Base-by-base conservation (phyloP, 2,329 filamentous ascomycete species). In the Aspergillus pseudoglaucus region DNA sequence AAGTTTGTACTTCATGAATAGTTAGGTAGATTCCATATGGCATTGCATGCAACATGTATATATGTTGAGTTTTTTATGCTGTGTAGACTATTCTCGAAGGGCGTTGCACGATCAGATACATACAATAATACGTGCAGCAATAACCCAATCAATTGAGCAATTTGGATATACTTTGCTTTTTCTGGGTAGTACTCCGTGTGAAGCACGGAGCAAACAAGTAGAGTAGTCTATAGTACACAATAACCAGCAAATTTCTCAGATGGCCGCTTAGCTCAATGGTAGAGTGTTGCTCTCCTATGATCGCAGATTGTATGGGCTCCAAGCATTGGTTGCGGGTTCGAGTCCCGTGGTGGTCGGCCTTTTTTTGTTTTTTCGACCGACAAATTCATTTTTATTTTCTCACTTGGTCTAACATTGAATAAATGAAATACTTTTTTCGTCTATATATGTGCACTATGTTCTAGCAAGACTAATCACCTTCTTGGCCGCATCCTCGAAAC, bases 401-500 rank as follows among this genome's bases (percentile, higher is more conserved):
- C 4, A 8, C 30, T 40, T 33, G 30, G 6, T 18, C 6, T n/a
- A 37, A 7, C 1, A 15, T 37, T 8, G 5, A 18, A 30, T 27
- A 1, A 15, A n/a, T 15, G 14, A n/a, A 8, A 5, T 14, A 6
- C 6, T 8, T 35, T 35, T 4, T 37, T n/a, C 33, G n/a, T n/a
- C 30, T 5, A n/a, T 7, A 7, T 15, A n/a, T 7, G 3, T 37
- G 8, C n/a, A 37, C 14, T 42, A 42, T 18, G 40, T 45, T 2
- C 37, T 18, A 4, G 79, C 77, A 51, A 86, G 64, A 59, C 80
- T 76, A 32, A 87, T 80, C 2, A 80, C 84, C 64, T 85, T 84
- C 47, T 72, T 73, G 1, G 83, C 84, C 0, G 87, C 87, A 63
- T 86, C 82, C 52, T 87, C 83, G 62, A 89, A 89, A 52, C 82